Percentiles rank a stretch among this genome's conserved stretches.
phyloP scores from a whole-genome alignment of 352 stramenopile species.

The Globisporangium irregulare region DNA sequence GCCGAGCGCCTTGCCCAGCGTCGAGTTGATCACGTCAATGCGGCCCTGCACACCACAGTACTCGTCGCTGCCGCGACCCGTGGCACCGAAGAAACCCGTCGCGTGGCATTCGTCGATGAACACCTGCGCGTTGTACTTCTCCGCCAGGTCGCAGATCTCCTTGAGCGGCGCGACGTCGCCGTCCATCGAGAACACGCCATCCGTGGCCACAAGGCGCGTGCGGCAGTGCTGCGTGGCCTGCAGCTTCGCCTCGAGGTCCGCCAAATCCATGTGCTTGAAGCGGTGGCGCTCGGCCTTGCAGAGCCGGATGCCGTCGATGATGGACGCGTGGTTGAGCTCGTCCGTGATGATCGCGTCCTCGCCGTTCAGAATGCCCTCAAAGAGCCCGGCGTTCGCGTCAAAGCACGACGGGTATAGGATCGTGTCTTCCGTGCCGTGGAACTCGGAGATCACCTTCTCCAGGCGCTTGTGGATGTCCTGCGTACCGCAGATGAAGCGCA shows the following conservation, averaged over 20 bases:
- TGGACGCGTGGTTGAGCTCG: constrained; percentile 92
- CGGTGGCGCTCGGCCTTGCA: constrained; percentile 92
- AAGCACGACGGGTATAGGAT: constrained; percentile 95
- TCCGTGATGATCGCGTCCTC: constrained; percentile 94
- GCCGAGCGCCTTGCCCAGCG: constrained; percentile 91
- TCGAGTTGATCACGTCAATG: constrained; percentile 95
- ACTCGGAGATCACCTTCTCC: constrained; percentile 86
- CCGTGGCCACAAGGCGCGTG: constrained; percentile 90
- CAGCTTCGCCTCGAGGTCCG: constrained; percentile 88
- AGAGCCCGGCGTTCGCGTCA: constrained; percentile 92
- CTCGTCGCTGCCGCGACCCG: constrained; percentile 90
- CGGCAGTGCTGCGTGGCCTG: constrained; percentile 88
- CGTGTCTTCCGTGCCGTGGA: constrained; percentile 93
- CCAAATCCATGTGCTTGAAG: constrained; percentile 94
- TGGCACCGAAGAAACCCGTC: constrained; percentile 92
- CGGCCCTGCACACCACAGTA: constrained; percentile 88
- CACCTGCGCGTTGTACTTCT: constrained; percentile 92
- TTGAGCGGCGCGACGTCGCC: constrained; percentile 90
- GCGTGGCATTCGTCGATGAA: constrained; percentile 95
- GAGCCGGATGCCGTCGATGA: constrained; percentile 94
- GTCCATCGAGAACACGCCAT: constrained; percentile 96
- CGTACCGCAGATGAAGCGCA: constrained; percentile 95
- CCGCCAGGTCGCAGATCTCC: constrained; percentile 88
- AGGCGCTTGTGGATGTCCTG: constrained; percentile 94
- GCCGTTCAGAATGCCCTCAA: constrained; percentile 83